Evolutionary conservation across 2,329 filamentous ascomycete genomes (phyloP).

Genomic region (Thelonectria blattea): DNA sequence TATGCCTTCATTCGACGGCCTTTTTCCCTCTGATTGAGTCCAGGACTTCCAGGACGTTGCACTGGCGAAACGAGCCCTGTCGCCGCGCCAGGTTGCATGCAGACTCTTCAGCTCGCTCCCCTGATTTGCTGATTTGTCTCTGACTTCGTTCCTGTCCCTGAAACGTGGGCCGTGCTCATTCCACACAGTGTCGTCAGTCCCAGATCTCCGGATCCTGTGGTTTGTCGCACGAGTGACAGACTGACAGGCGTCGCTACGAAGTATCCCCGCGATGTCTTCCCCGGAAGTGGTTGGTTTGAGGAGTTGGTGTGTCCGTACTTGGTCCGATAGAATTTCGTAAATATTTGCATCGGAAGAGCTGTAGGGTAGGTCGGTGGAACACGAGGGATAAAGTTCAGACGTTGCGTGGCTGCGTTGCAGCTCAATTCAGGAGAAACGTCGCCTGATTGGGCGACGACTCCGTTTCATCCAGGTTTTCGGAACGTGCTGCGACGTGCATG

Average conservation of each 20-base stretch:
- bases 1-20: neutral
- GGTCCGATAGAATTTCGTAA: neutral
- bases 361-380: neutral
- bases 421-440: neutral
- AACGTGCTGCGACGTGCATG: conserved; percentile 15
- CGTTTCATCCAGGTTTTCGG: conserved; percentile 13
- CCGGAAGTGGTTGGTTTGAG: neutral
- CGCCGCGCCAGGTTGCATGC: neutral
- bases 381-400: neutral
- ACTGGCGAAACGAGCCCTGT: conserved; percentile 2
- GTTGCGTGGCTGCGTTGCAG: neutral
- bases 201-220: conserved; percentile 14
- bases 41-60: neutral
- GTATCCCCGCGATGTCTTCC: conserved; percentile 2
- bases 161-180: conserved; percentile 17
- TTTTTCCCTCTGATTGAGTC: neutral
- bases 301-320: neutral
- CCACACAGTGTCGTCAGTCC: conserved; percentile 18
- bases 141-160: conserved; percentile 15
- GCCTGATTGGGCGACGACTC: neutral
- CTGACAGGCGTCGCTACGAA: no score
- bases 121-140: conserved; percentile 7
- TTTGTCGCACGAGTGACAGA: conserved; percentile 8
- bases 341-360: neutral
- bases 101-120: neutral